Evolutionary conservation across 495 filamentous ascomycete species (phyloP).

Genomic region (Penicillium pulvis): DNA sequence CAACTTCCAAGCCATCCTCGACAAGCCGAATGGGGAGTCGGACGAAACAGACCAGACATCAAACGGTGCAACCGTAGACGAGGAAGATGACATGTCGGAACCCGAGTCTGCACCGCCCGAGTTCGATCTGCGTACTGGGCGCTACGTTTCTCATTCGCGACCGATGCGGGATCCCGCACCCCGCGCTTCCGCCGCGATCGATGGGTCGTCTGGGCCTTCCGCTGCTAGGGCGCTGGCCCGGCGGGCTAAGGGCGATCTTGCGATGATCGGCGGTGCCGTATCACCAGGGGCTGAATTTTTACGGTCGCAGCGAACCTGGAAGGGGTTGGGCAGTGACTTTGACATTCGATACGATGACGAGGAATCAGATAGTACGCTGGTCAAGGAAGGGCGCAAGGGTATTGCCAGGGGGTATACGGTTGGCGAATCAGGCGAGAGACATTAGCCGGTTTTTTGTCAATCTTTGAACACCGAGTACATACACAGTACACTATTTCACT

Average conservation of each 20-base stretch:
- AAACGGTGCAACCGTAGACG: slow-evolving; percentile 29
- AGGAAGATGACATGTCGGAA: slow-evolving; percentile 55
- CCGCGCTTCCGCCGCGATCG: slow-evolving; percentile 31
- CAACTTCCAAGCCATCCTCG: slow-evolving; percentile 64
- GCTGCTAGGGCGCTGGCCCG: slow-evolving; percentile 53
- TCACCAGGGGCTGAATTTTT: slow-evolving; percentile 91
- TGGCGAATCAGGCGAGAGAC: slow-evolving; percentile 52
- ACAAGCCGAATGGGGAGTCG: slow-evolving; percentile 31
- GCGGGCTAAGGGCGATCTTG: slow-evolving; percentile 69
- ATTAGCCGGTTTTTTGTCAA: slow-evolving; percentile 25
- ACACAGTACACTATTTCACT: not conserved
- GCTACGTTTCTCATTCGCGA: slow-evolving; percentile 78
- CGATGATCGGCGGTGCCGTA: slow-evolving; percentile 73
- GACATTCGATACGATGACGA: slow-evolving; percentile 66
- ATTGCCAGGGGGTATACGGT: slow-evolving; percentile 89
- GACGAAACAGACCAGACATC: slow-evolving; percentile 20
- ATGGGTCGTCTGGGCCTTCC: slow-evolving; percentile 34
- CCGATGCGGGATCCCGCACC: slow-evolving; percentile 64
- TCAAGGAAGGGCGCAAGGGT: slow-evolving; percentile 86
- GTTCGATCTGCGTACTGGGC: slow-evolving; percentile 87
- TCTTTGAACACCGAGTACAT: not conserved
- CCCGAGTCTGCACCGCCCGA: slow-evolving; percentile 77
- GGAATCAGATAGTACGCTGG: slow-evolving; percentile 51
- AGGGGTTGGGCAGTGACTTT: slow-evolving; percentile 88
- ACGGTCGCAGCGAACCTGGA: slow-evolving; percentile 82